Evolutionary conservation across 805 yeast species (phyloP).

Genomic region (Zygoascus ofunaensis): DNA sequence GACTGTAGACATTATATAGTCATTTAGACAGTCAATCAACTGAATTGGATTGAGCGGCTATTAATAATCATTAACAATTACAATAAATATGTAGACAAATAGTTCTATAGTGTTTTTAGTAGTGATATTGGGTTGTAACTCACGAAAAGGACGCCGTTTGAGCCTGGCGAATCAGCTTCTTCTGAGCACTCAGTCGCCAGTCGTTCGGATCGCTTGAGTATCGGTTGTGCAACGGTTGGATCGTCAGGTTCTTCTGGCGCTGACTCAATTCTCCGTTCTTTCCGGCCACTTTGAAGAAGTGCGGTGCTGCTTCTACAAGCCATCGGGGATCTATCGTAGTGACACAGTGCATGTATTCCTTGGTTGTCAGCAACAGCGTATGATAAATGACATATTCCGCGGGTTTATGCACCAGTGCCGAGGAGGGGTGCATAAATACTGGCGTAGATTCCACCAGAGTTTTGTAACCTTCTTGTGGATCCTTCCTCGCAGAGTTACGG

Average conservation of each 20-base stretch:
- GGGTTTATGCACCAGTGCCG: conserved; percentile 66
- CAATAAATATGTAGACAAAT: no score
- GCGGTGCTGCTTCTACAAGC: conserved; percentile 68
- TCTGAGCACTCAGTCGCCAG: conserved; percentile 61
- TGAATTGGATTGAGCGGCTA: no score
- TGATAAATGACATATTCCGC: conserved; percentile 69
- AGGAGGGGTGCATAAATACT: conserved; percentile 79
- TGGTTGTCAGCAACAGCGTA: conserved; percentile 74
- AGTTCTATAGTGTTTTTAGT: no score
- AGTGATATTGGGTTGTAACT: no score
- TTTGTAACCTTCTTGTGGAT: conserved; percentile 47
- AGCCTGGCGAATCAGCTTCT: conserved; percentile 10
- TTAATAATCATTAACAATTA: no score
- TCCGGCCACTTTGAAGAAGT: conserved; percentile 59
- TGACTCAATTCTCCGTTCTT: conserved; percentile 33
- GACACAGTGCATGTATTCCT: conserved; percentile 79
- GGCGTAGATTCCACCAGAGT: conserved; percentile 32
- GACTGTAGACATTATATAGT: conserved; percentile 2
- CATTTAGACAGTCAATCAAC: not conserved
- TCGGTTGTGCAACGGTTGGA: conserved; percentile 62
- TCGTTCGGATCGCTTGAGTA: conserved; percentile 52
- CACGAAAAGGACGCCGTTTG: not conserved
- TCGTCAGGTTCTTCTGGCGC: conserved; percentile 50
- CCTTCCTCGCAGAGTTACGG: conserved; percentile 54
- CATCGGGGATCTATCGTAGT: conserved; percentile 61